Evolutionary conservation across 352 stramenopile species (phyloP).

Genomic region (Globisporangium spinosum): DNA sequence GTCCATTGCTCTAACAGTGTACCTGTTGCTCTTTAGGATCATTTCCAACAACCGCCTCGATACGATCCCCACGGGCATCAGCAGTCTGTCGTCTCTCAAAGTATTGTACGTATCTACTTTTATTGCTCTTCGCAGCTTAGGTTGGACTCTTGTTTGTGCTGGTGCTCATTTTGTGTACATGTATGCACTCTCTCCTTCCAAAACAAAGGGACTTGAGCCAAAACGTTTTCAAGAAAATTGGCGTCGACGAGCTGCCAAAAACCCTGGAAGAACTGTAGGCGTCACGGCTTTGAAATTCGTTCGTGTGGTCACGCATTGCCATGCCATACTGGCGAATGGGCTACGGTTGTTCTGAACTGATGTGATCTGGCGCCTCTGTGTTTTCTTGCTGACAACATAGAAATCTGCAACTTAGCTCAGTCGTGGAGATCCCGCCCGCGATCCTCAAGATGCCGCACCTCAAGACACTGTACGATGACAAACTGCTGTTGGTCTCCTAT

Average conservation of each 20-base stretch:
- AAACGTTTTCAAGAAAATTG: slow-evolving; percentile 24
- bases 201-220: slow-evolving; percentile 20
- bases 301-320: not conserved
- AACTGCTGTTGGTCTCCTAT: not conserved
- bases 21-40: slow-evolving; percentile 7
- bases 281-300: not conserved
- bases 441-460: slow-evolving; percentile 31
- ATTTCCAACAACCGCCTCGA: slow-evolving; percentile 21
- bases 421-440: slow-evolving; percentile 28
- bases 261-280: slow-evolving; percentile 22
- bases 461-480: slow-evolving; percentile 26
- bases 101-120: slow-evolving; percentile 16
- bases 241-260: slow-evolving; percentile 11
- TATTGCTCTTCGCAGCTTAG: not conserved
- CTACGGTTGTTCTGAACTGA: not conserved
- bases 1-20: not conserved
- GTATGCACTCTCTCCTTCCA: not conserved
- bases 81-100: slow-evolving; percentile 17
- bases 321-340: no score
- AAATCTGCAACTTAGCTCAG: slow-evolving; percentile 26
- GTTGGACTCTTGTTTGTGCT: not conserved
- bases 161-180: not conserved
- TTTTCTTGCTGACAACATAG: slow-evolving; percentile 13
- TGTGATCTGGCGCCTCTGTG: not conserved
- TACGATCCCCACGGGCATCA: slow-evolving; percentile 19